phyloP scores from a whole-genome alignment of 331 rosid genomes.

The Stylosanthes scabra region DNA sequence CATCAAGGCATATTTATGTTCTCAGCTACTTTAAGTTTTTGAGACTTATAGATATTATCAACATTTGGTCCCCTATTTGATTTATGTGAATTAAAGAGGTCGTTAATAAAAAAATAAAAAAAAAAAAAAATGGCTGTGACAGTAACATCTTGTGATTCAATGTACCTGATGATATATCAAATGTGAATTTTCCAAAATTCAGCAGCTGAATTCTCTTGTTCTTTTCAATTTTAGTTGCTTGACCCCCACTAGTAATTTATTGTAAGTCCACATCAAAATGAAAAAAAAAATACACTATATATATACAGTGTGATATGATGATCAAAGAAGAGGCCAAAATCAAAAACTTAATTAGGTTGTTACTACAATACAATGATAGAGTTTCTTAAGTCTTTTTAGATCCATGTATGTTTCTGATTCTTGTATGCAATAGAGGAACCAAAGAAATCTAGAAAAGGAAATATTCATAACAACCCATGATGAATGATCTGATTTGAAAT shows the following conservation, averaged over 20 bases:
- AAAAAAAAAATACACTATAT: neutral
- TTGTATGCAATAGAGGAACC: neutral
- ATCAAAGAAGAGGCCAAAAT: conserved; percentile 5
- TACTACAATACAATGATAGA: no score
- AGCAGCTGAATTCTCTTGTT: neutral
- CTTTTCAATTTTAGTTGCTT: neutral
- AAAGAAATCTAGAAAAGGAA: neutral
- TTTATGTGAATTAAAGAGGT: neutral
- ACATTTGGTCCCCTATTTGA: neutral
- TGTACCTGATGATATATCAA: neutral
- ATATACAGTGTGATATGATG: no score
- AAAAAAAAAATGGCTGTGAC: no score
- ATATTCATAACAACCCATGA: neutral
- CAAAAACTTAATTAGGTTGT: neutral
- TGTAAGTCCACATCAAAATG: conserved; percentile 20
- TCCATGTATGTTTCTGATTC: no score
- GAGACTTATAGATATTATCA: no score
- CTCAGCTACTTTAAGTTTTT: no score
- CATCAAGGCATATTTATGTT: no score
- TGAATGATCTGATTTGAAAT: no score
- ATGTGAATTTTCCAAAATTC: neutral
- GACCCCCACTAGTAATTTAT: neutral
- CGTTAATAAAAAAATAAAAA: no score
- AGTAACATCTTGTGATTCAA: neutral
- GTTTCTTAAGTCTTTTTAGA: no score